A percentile compares a stretch with the other conserved stretches of the same genome.
Conservation (phyloP, 2,329 filamentous ascomycete species). For the Dactylonectria estremocensis region DNA sequence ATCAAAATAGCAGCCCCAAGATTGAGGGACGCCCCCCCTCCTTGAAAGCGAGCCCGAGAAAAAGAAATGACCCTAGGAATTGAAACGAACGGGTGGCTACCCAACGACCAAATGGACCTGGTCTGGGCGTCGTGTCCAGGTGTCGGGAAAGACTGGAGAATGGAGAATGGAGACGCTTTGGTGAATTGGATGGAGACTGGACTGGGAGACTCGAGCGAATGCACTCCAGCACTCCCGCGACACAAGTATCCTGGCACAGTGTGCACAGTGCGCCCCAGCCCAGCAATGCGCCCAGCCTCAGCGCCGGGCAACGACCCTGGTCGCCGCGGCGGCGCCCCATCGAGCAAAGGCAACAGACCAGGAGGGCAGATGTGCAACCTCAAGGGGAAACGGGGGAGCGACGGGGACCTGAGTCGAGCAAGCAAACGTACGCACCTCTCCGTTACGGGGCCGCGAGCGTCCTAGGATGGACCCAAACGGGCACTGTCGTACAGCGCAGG, state of each 20-base stretch:
- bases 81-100: conserved; percentile 45
- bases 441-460: conserved; percentile 22
- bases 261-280: conserved; percentile 21
- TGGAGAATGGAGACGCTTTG: conserved; percentile 27
- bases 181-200: conserved; percentile 4
- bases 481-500: conserved; percentile 34
- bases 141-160: conserved; percentile 20
- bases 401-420: not conserved
- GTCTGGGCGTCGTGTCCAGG: not conserved
- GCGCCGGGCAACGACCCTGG: conserved; percentile 6
- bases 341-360: conserved; percentile 12
- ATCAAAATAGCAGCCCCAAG: conserved; percentile 33
- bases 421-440: conserved; percentile 9
- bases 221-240: conserved; percentile 23
- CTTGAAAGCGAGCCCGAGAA: conserved; percentile 20
- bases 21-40: conserved; percentile 24
- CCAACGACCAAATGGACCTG: conserved; percentile 21
- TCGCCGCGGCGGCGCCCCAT: conserved; percentile 25
- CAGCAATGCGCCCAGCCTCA: conserved; percentile 19
- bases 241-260: conserved; percentile 26
- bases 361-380: conserved; percentile 24
- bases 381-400: conserved; percentile 19
- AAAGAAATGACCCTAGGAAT: conserved; percentile 39
- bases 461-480: conserved; percentile 27
- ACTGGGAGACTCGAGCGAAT: not conserved